These are phyloP conservation scores for Drosera spatulata DNA, from an alignment of 179 eudicot species.

Conservation along the genomic window DNA sequence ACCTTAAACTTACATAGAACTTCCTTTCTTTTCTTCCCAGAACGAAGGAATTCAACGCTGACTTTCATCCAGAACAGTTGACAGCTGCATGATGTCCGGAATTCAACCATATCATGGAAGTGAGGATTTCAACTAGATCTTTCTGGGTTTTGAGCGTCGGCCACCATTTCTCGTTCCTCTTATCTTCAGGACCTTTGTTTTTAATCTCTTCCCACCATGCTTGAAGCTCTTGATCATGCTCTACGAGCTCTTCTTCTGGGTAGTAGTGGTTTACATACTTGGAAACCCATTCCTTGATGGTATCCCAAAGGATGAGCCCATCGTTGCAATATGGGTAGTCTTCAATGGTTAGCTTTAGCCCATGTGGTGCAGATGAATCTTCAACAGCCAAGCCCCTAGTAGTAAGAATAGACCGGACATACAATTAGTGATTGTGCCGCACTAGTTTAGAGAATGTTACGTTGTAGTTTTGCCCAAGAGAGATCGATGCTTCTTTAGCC, in stretches of 20 bases:
- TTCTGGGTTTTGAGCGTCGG: constrained; percentile 39
- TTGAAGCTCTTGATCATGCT: constrained; percentile 50
- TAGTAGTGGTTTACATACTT: constrained; percentile 54
- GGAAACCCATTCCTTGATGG: constrained; percentile 50
- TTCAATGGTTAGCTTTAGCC: constrained; percentile 48
- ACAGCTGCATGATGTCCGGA: constrained; percentile 74
- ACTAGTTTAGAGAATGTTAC: neutral
- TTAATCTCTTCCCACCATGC: constrained; percentile 66
- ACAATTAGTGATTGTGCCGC: neutral
- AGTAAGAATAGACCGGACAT: neutral
- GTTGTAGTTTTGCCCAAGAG: too few species aligned
- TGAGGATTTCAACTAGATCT: constrained; percentile 37
- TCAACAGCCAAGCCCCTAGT: constrained; percentile 56
- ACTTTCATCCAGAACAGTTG: neutral
- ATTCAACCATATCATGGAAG: constrained; percentile 63
- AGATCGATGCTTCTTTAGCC: neutral
- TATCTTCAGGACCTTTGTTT: constrained; percentile 57
- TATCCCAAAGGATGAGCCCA: constrained; percentile 54
- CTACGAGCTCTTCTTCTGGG: constrained; percentile 17
- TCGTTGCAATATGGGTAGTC: constrained; percentile 74
- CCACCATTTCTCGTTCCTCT: constrained; percentile 74
- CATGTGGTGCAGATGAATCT: constrained; percentile 55
- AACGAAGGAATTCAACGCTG: too few species aligned
- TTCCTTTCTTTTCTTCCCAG: too few species aligned
- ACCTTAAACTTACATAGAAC: too few species aligned